Percentiles rank a stretch among this genome's conserved stretches.
Conservation (phyloP, 208 protist species). For the Sergeia podlipaevii region DNA sequence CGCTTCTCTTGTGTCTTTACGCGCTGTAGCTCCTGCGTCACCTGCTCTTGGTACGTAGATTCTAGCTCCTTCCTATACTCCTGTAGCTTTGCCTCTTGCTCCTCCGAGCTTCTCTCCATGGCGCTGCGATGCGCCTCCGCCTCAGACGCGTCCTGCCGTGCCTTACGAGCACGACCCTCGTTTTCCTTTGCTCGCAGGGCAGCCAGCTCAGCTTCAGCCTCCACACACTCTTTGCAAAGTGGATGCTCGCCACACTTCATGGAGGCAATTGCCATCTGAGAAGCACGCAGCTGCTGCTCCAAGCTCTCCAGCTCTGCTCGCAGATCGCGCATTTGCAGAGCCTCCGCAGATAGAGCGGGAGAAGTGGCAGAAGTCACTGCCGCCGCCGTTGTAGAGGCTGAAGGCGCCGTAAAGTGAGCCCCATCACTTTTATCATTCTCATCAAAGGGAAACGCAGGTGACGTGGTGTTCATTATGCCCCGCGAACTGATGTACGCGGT, state of each 20-base stretch:
- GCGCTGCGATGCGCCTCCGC: conserved; percentile 7
- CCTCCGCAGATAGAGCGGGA: no score
- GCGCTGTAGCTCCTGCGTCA: not conserved
- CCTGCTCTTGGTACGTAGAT: not conserved
- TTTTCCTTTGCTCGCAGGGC: conserved; percentile 11
- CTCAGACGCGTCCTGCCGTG: conserved; percentile 2
- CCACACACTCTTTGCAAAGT: conserved; percentile 25
- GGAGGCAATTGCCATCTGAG: conserved; percentile 8
- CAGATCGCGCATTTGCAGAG: conserved; percentile 8
- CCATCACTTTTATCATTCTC: not conserved
- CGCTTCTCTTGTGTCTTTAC: conserved; percentile 8
- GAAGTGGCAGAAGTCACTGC: not conserved
- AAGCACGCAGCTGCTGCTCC: not conserved
- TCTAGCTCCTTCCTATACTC: conserved; percentile 9
- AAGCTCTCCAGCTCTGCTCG: conserved; percentile 13
- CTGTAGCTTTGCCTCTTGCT: not conserved
- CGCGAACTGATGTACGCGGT: no score
- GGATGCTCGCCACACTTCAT: conserved; percentile 27
- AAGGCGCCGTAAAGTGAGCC: not conserved
- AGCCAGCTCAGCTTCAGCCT: conserved; percentile 12
- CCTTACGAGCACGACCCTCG: not conserved
- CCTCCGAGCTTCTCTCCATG: conserved; percentile 1
- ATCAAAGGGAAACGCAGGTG: not conserved
- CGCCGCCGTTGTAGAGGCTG: conserved; percentile 1
- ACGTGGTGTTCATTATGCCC: no score